A percentile compares a stretch with the other conserved stretches of the same genome.
Evolutionary conservation across 2,329 filamentous ascomycete species (phyloP).

Genomic region (Colletotrichum shisoi): DNA sequence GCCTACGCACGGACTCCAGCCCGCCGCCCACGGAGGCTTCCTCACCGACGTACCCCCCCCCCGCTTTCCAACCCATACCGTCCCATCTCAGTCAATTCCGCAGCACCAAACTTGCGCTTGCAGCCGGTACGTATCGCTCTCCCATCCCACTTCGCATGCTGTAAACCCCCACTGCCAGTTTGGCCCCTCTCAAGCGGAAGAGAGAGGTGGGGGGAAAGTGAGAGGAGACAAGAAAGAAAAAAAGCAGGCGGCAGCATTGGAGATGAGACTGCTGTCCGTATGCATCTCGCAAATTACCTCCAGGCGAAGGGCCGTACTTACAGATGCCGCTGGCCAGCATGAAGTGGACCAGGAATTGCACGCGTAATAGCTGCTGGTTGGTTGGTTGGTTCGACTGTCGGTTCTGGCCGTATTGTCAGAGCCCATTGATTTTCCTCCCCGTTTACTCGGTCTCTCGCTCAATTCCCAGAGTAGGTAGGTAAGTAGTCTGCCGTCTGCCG

Average conservation of each 20-base stretch:
- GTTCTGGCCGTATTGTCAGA: constrained; percentile 16
- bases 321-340: background rate
- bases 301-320: constrained; percentile 5
- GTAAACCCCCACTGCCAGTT: constrained; percentile 33
- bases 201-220: constrained; percentile 4
- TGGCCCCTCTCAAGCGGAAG: constrained; percentile 26
- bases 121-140: constrained; percentile 26
- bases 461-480: background rate
- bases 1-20: constrained; percentile 27
- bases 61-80: constrained; percentile 14
- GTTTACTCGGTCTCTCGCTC: background rate
- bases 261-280: constrained; percentile 5
- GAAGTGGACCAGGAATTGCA: constrained; percentile 2
- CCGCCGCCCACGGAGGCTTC: constrained; percentile 35
- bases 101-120: constrained; percentile 13
- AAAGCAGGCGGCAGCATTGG: background rate
- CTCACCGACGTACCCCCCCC: constrained; percentile 20
- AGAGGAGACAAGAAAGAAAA: background rate
- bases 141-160: constrained; percentile 30
- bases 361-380: background rate
- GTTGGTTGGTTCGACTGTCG: background rate
- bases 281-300: constrained; percentile 28
- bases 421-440: background rate
- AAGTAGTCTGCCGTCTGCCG: constrained; percentile 14
- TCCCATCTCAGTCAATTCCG: constrained; percentile 33